phyloP scores from a whole-genome alignment of 768 basidiomycete species.

The Imleria badia region DNA sequence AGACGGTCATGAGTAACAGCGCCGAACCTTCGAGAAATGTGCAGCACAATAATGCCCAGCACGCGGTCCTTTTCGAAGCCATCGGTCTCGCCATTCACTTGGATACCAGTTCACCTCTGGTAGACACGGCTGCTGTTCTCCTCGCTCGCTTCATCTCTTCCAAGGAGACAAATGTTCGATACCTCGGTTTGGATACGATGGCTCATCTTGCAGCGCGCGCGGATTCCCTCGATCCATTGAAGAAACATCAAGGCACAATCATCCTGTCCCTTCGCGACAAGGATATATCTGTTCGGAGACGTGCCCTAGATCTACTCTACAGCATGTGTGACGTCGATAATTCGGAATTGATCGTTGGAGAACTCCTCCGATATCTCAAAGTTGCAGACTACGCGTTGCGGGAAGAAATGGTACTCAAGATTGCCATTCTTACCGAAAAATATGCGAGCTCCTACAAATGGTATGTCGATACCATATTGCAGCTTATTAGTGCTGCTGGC shows the following conservation, averaged over 20 bases:
- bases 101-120: slow-evolving; percentile 86
- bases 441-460: slow-evolving; percentile 97
- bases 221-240: slow-evolving; percentile 88
- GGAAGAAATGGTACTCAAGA: slow-evolving; percentile 99
- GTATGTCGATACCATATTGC: slow-evolving; percentile 98
- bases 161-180: slow-evolving; percentile 97
- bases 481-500: slow-evolving; percentile 93
- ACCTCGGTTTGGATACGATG: slow-evolving; percentile 97
- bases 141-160: slow-evolving; percentile 96
- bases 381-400: slow-evolving; percentile 96
- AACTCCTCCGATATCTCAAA: slow-evolving; percentile 88
- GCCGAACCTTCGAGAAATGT: slow-evolving; percentile 91
- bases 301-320: slow-evolving; percentile 93
- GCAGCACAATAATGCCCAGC: slow-evolving; percentile 98
- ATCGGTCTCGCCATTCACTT: slow-evolving; percentile 96
- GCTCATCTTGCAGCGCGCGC: slow-evolving; percentile 95
- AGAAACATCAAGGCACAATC: slow-evolving; percentile 94
- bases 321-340: slow-evolving; percentile 99
- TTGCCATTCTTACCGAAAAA: slow-evolving; percentile 98
- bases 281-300: slow-evolving; percentile 92
- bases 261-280: slow-evolving; percentile 93
- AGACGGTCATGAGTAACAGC: slow-evolving; percentile 87
- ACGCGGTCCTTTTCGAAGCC: slow-evolving; percentile 97
- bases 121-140: slow-evolving; percentile 83
- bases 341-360: slow-evolving; percentile 93